A percentile compares a stretch with the other conserved stretches of the same genome.
These are phyloP conservation scores for Ceratocystis albifundus DNA, from an alignment of 2,329 filamentous ascomycete genomes.

Conservation along the genomic window DNA sequence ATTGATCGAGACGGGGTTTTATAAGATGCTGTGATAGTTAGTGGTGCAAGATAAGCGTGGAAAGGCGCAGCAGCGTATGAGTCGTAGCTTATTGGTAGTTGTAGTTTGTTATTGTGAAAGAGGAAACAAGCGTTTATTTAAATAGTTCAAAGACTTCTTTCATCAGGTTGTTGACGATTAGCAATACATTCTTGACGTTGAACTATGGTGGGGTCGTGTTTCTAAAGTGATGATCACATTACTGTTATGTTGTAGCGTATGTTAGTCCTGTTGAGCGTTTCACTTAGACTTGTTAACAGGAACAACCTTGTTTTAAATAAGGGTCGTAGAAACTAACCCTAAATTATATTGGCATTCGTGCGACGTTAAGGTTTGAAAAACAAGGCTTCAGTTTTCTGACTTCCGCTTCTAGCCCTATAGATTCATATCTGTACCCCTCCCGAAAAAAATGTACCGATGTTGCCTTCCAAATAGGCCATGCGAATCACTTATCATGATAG, in stretches of 20 bases:
- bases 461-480: not conserved
- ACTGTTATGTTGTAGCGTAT: not conserved
- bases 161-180: not conserved
- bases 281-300: not conserved
- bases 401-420: too few relatives aligned
- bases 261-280: not conserved
- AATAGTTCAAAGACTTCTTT: not conserved
- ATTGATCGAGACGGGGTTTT: not conserved
- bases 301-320: not conserved
- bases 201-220: slow-evolving; percentile 4
- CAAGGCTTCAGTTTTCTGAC: too few relatives aligned
- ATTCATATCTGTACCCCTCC: too few relatives aligned
- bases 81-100: not conserved
- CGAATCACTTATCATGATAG: not conserved
- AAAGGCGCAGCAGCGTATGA: too few relatives aligned
- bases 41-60: not conserved
- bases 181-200: not conserved
- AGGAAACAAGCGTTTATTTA: not conserved
- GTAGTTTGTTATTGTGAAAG: not conserved
- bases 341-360: not conserved
- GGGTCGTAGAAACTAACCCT: not conserved
- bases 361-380: too few relatives aligned
- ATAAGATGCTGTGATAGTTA: not conserved
- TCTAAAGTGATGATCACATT: not conserved
- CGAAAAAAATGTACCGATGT: too few relatives aligned